Conservation (phyloP, 2,329 filamentous ascomycete species). For the Colletotrichum coccodes region DNA sequence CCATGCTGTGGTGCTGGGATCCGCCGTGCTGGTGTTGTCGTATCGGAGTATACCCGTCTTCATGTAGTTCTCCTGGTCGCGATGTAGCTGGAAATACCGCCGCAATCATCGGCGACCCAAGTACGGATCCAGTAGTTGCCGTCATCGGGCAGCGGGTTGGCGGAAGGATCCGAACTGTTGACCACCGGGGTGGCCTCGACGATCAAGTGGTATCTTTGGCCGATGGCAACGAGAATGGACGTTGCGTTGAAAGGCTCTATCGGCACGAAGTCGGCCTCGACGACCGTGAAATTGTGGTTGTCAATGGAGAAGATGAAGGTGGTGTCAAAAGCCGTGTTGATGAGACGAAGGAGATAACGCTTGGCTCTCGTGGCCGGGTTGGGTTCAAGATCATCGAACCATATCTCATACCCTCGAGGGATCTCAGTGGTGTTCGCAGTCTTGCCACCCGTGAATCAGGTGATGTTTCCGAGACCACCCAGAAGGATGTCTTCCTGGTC, state of each 20-base stretch:
- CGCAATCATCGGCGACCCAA: background rate
- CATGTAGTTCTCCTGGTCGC: slow-evolving; percentile 11
- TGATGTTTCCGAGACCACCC: background rate
- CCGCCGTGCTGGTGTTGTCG: slow-evolving; percentile 18
- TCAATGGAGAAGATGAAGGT: slow-evolving; percentile 51
- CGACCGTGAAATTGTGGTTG: slow-evolving; percentile 49
- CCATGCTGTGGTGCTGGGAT: slow-evolving; percentile 31
- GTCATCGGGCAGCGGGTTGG: slow-evolving; percentile 30
- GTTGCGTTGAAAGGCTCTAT: slow-evolving; percentile 58
- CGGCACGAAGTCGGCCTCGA: slow-evolving; percentile 58
- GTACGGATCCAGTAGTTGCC: slow-evolving; percentile 40
- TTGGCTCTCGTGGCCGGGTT: slow-evolving; percentile 36
- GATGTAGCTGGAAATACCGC: background rate
- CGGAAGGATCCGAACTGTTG: background rate
- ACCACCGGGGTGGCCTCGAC: slow-evolving; percentile 35
- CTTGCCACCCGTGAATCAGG: background rate
- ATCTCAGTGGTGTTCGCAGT: background rate
- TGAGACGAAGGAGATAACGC: slow-evolving; percentile 44
- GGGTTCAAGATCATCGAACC: background rate
- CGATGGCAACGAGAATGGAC: slow-evolving; percentile 59
- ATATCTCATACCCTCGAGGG: slow-evolving; percentile 3
- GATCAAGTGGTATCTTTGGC: slow-evolving; percentile 48
- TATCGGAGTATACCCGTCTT: slow-evolving; percentile 41
- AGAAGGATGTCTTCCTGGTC: background rate
- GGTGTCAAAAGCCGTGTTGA: slow-evolving; percentile 45